Percentiles rank a stretch among this genome's conserved stretches.
Conservation (phyloP, 73 alveolate species). For the Paramecium primaurelia region DNA sequence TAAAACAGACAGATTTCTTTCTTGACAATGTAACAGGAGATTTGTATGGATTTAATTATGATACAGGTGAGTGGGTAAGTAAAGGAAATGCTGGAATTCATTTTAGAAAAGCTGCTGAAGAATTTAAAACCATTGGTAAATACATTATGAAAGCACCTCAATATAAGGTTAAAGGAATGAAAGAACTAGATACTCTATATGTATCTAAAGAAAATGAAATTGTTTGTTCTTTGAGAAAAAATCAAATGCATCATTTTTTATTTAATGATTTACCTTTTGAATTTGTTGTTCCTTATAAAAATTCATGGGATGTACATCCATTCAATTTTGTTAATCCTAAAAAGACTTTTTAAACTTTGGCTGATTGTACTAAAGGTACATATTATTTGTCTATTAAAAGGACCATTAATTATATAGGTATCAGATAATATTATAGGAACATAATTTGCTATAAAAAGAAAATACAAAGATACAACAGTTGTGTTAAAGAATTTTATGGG, state of each 20-base stretch:
- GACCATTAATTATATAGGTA: constrained; percentile 8
- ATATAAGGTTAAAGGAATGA: not conserved
- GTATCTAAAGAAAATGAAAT: constrained; percentile 19
- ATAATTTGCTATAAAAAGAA: constrained; percentile 78
- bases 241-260: constrained; percentile 50
- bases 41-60: constrained; percentile 75
- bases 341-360: constrained; percentile 72
- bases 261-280: constrained; percentile 67
- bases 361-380: constrained; percentile 87
- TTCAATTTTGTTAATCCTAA: constrained; percentile 73
- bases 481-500: constrained; percentile 73
- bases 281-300: constrained; percentile 77
- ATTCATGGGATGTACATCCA: constrained; percentile 94
- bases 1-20: constrained; percentile 73
- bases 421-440: constrained; percentile 84
- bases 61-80: constrained; percentile 85
- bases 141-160: constrained; percentile 46
- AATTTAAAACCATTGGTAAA: constrained; percentile 55
- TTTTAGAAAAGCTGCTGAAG: constrained; percentile 64
- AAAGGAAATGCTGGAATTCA: constrained; percentile 93
- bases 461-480: constrained; percentile 72
- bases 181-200: constrained; percentile 16
- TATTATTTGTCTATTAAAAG: not conserved
- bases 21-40: constrained; percentile 94
- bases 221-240: constrained; percentile 22